Base-by-base conservation (phyloP, 495 filamentous ascomycete genomes). In the Xylaria scruposa region DNA sequence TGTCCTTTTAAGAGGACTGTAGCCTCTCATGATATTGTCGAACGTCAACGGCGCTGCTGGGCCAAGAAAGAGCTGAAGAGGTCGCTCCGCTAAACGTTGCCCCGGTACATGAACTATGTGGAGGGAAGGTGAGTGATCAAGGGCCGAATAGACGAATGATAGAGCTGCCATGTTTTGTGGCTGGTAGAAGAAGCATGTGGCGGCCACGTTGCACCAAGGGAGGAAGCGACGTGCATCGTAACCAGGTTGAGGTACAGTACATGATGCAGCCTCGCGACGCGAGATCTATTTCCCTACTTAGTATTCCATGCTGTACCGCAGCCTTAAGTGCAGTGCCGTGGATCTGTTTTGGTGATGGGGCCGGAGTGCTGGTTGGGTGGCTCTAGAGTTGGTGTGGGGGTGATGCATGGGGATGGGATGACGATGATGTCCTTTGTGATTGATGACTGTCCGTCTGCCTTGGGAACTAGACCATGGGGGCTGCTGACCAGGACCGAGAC, bases 1-100 rank as follows among this genome's bases (percentile, higher is more conserved):
- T 64, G 68, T 33, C 36, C 42, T 38, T 61, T 29, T 24, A 36
- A 13, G 8, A 7, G 21, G 13, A 58, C 33, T n/a, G n/a, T 38
- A 10, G 36, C 67, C 51, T 69, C 36, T 31, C 19, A 26, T 59
- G 24, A 33, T 38, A n/a, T 33, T 1, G 67, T 15, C 53, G 26
- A 46, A 40, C 3, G 33, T 26, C 54, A 47, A 70, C 56, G 42
- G 59, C 58, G 15, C 46, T 29, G 59, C 42, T 26, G 46, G 24
- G 68, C 68, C 68, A 70, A 70, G 68, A 54, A 53, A 26, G 59
- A 64, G 68, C 68, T 70, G 68, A 70, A 64, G 19, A 59, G 24
- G 44, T 53, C 29, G 63, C 63, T 36, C 53, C 63, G 26, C 44
- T 24, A 53, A 60, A 33, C 40, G n/a, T 46, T 49, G 54, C 46